A percentile compares a stretch with the other conserved stretches of the same genome.
These are phyloP conservation scores for Seminavis robusta DNA, from an alignment of 108 stramenopile species.

Conservation along the genomic window DNA sequence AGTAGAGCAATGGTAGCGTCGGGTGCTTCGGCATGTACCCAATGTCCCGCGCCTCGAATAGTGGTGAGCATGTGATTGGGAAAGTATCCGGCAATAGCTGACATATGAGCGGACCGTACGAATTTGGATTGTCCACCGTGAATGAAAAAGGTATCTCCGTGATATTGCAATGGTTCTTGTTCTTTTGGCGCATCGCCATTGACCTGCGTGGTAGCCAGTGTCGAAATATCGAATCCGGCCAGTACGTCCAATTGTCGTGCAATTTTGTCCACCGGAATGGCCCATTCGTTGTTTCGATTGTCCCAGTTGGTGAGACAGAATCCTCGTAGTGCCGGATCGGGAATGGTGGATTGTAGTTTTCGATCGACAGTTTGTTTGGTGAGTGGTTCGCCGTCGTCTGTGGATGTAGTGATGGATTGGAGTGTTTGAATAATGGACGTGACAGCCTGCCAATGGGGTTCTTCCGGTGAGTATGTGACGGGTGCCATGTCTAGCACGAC, in stretches of 20 bases:
- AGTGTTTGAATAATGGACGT: slow-evolving; percentile 78
- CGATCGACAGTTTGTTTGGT: slow-evolving; percentile 65
- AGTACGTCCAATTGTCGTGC: slow-evolving; percentile 62
- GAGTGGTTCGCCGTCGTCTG: background rate
- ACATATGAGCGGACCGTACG: slow-evolving; percentile 81
- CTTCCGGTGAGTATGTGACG: slow-evolving; percentile 57
- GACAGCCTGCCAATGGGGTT: slow-evolving; percentile 77
- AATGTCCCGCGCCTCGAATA: slow-evolving; percentile 89
- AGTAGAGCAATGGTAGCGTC: slow-evolving; percentile 74
- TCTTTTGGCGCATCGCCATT: slow-evolving; percentile 1
- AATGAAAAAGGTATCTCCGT: slow-evolving; percentile 83
- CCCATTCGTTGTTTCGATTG: slow-evolving; percentile 56
- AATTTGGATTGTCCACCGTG: slow-evolving; percentile 89
- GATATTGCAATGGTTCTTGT: slow-evolving; percentile 28
- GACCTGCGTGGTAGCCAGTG: background rate
- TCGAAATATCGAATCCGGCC: slow-evolving; percentile 73
- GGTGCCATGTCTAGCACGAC: slow-evolving; percentile 93
- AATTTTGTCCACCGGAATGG: slow-evolving; percentile 80
- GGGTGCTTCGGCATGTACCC: slow-evolving; percentile 93
- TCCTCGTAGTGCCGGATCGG: slow-evolving; percentile 83
- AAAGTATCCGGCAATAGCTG: slow-evolving; percentile 76
- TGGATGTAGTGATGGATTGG: slow-evolving; percentile 9
- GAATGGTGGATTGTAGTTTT: slow-evolving; percentile 45
- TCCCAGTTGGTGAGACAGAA: slow-evolving; percentile 90
- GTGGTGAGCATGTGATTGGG: slow-evolving; percentile 90